These are phyloP conservation scores for Taphrina flavorubra DNA, from an alignment of 1,139 yeast species.

Conservation along the genomic window DNA sequence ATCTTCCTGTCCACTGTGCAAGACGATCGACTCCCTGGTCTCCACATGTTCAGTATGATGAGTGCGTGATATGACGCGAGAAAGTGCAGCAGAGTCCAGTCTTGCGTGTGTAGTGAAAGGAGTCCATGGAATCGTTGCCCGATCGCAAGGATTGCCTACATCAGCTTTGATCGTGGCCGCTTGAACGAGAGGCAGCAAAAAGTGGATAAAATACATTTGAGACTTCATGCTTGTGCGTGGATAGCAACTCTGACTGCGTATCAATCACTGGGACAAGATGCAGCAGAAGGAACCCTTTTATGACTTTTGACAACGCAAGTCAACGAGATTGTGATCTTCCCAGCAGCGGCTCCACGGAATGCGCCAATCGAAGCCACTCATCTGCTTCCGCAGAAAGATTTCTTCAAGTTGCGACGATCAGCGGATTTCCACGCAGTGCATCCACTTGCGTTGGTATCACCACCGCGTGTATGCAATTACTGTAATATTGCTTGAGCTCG, in stretches of 20 bases:
- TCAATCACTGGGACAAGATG: background rate
- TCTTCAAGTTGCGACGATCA: background rate
- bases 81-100: slow-evolving; percentile 4
- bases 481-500: background rate
- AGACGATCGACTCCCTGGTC: background rate
- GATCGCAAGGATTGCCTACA: slow-evolving; percentile 9
- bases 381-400: background rate
- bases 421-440: background rate
- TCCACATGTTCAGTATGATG: background rate
- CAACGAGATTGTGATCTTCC: too few species aligned
- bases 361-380: slow-evolving; percentile 3
- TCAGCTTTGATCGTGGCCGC: background rate
- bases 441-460: background rate
- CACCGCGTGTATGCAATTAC: background rate
- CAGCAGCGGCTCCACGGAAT: background rate
- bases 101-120: slow-evolving; percentile 23
- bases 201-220: background rate
- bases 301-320: background rate
- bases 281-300: background rate
- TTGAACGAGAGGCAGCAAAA: background rate
- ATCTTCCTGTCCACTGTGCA: slow-evolving; percentile 12
- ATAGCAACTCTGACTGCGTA: too few species aligned
- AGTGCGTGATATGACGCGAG: slow-evolving; percentile 21
- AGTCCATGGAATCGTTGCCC: slow-evolving; percentile 23
- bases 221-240: background rate